These are phyloP conservation scores for Leucoagaricus sp. DNA, from an alignment of 1,284 basidiomycete genomes.

Conservation along the genomic window DNA sequence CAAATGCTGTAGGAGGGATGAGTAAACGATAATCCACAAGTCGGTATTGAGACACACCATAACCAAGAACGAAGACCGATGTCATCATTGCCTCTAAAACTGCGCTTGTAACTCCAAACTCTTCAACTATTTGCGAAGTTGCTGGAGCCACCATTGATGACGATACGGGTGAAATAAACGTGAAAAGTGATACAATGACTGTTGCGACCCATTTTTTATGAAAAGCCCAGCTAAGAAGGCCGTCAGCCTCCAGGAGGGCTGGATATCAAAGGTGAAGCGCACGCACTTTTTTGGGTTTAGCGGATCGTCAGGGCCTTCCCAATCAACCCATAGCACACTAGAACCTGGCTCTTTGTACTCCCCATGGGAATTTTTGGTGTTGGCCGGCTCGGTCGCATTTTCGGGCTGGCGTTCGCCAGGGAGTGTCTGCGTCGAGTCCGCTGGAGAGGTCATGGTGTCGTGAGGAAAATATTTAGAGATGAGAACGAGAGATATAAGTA, in stretches of 20 bases:
- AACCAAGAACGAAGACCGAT: slow-evolving; percentile 70
- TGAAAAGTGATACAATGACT: slow-evolving; percentile 60
- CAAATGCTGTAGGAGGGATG: slow-evolving; percentile 29
- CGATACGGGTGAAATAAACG: slow-evolving; percentile 66
- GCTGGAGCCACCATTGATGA: slow-evolving; percentile 79
- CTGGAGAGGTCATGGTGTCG: background rate
- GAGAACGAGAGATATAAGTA: background rate
- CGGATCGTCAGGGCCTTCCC: slow-evolving; percentile 64
- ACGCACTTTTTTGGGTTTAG: slow-evolving; percentile 66
- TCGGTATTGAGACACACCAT: slow-evolving; percentile 40
- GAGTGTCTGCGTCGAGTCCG: slow-evolving; percentile 6
- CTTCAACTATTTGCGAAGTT: slow-evolving; percentile 46
- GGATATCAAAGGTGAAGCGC: background rate
- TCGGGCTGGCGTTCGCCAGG: slow-evolving; percentile 9
- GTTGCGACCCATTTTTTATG: slow-evolving; percentile 65
- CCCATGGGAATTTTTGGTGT: background rate
- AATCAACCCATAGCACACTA: slow-evolving; percentile 48
- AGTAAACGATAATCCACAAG: slow-evolving; percentile 9
- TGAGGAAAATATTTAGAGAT: background rate
- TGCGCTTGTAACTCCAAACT: slow-evolving; percentile 56
- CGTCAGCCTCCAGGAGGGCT: slow-evolving; percentile 1
- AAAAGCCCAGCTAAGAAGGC: slow-evolving; percentile 53
- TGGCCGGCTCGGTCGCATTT: background rate
- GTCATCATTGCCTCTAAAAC: slow-evolving; percentile 60
- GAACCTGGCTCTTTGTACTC: background rate